Base-by-base conservation (phyloP, 2,329 filamentous ascomycete genomes). In the Ophiostoma sp. region DNA sequence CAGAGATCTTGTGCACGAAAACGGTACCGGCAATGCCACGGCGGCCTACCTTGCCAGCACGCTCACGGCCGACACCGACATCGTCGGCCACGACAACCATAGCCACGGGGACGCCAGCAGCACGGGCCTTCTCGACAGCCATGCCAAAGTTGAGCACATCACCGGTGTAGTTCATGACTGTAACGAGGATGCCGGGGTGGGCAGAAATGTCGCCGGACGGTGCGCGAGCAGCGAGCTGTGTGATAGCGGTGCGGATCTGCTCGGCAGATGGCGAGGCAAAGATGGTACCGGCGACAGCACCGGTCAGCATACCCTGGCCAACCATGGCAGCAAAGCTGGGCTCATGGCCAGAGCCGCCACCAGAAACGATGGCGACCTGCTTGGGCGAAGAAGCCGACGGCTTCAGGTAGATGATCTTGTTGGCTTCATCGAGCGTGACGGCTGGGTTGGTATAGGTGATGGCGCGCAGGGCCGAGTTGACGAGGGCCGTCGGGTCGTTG, bases 61-160 rank as follows among this genome's bases (percentile, higher is more conserved):
- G 89, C 66, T 81, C 83, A 69, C 92, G 83, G 1, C 93, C 93
- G 63, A 98, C 93, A 60, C 93, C 93, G 3, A 93, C 93, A 77
- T 98, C 94, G 75, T 98, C 94, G 5, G 89, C 92, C 7, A 97
- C 92, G 8, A 96, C 90, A 9, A 96, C 87, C 89, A 97, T 96
- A 76, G 96, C 91, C 0, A 91, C 90, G 18, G 87, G 80, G 38
- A 92, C 79, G 0, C 92, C 93, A 0, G 87, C 86, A 1, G 92
- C 92, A 69, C 90, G 89, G 16, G 93, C 93, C 81, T 97, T 97
- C 78, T 97, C 94, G 8, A 95, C 91, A 0, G 89, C 93, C 85
- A 97, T 89, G 68, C 93, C 93, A 76, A 97, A 97, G 79, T 97
- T 96, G 73, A 97, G 84, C 67, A 97, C 86, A 76, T 93, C 91